These are phyloP conservation scores for Colletotrichum destructivum DNA, from an alignment of 2,329 filamentous ascomycete species.

Conservation along the genomic window DNA sequence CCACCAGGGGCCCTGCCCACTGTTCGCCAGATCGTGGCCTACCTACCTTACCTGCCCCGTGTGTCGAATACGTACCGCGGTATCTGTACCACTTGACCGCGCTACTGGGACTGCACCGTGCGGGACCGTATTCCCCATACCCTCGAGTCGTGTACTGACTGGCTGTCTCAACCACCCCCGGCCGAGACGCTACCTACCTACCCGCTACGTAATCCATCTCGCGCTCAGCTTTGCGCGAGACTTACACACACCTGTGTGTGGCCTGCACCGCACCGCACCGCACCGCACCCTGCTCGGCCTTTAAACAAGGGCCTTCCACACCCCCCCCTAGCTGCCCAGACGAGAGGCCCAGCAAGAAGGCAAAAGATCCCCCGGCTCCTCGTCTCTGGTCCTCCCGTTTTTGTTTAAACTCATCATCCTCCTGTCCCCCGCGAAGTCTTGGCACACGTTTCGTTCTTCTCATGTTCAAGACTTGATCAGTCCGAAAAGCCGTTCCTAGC, in stretches of 20 bases:
- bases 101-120: conserved; percentile 41
- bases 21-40: conserved; percentile 38
- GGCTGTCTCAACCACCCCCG: conserved; percentile 41
- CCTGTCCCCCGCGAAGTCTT: conserved; percentile 42
- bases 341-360: conserved; percentile 40
- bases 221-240: conserved; percentile 41
- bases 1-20: conserved; percentile 21
- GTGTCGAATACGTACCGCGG: conserved; percentile 16
- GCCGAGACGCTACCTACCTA: conserved; percentile 42
- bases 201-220: conserved; percentile 43
- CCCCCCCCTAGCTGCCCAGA: conserved; percentile 34
- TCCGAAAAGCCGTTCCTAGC: conserved; percentile 41
- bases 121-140: conserved; percentile 33
- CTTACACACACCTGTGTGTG: conserved; percentile 16
- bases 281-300: conserved; percentile 41
- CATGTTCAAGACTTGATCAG: conserved; percentile 41
- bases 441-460: conserved; percentile 41
- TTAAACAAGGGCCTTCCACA: conserved; percentile 38
- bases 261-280: conserved; percentile 17
- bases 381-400: conserved; percentile 34
- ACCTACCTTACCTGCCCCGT: conserved; percentile 22
- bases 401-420: conserved; percentile 43
- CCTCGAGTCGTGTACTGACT: conserved; percentile 41
- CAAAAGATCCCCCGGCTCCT: conserved; percentile 40
- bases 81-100: conserved; percentile 27